Evolutionary conservation across 2,329 filamentous ascomycete species (phyloP), one percentile per base, ranked within the genome.

Genomic region (Aspergillus chevalieri): DNA sequence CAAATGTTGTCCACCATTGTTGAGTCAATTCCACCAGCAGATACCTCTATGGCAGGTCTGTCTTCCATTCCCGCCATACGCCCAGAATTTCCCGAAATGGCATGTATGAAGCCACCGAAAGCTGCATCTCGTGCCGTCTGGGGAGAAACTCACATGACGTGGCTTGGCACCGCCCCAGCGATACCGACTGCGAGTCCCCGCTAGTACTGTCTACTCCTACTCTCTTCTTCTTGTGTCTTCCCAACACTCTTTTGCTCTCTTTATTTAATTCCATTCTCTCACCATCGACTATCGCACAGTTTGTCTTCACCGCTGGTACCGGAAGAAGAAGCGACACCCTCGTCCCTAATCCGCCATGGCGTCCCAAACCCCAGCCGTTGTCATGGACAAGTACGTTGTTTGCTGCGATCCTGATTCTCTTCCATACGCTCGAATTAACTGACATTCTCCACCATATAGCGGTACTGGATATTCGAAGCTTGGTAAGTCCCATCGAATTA

Each of bases 381-480:
- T 98, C 89, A 98, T 98, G 92, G 93, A 98, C 93, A 98, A 98
- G 93, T 96, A 86, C 76, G 89, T 81, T 9, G 15, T 49, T 59
- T 54, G 53, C 59, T 30, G 26, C 50, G 38, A 38, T 41, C 46
- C 60, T 63, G 51, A 22, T 12, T 22, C n/a, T 12, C 9, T 12
- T 19, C 12, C 38, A 41, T 19, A 6, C 17, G 12, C 15, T 41
- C 19, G 38, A 41, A 41, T 41, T 19, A 59, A 51, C 52, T 60
- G 54, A 33, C 52, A 12, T 15, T 10, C 43, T 59, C 49, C 63
- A 62, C 52, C 45, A 36, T 65, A 54, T 73, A 98, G 93, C 86
- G 93, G 93, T 79, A 98, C 93, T 77, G 93, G 93, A 68, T 98
- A 94, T 76, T 97, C 93, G 54, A 98, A 98, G 80, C 86, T 98